These are phyloP conservation scores for Irpex rosettiformis DNA, from an alignment of 1,284 basidiomycete genomes.

Conservation along the genomic window DNA sequence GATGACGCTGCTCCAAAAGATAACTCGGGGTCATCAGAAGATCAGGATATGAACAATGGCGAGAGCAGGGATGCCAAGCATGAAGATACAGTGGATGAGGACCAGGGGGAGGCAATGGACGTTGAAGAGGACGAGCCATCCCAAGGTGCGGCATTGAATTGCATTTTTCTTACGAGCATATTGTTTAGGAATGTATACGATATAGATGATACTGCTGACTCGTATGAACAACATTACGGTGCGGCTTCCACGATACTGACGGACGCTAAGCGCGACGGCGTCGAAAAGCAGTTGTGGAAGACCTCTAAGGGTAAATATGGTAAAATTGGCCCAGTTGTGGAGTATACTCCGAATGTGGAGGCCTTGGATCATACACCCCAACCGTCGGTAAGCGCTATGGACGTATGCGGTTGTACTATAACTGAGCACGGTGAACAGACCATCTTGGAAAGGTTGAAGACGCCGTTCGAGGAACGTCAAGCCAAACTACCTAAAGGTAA, in stretches of 20 bases:
- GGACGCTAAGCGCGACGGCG: slow-evolving; percentile 41
- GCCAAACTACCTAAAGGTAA: slow-evolving; percentile 51
- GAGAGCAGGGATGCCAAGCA: slow-evolving; percentile 17
- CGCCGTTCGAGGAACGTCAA: slow-evolving; percentile 52
- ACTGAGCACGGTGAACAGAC: slow-evolving; percentile 33
- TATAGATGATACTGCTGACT: slow-evolving; percentile 30
- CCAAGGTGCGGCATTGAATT: background rate
- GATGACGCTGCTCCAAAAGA: background rate
- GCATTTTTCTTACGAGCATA: background rate
- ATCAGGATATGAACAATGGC: slow-evolving; percentile 4
- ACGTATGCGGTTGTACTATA: background rate
- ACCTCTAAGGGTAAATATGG: slow-evolving; percentile 38
- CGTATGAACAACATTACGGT: slow-evolving; percentile 70
- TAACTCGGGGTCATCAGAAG: background rate
- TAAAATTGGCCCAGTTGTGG: slow-evolving; percentile 51
- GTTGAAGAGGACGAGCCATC: slow-evolving; percentile 20
- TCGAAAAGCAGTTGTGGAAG: slow-evolving; percentile 51
- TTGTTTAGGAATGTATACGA: background rate
- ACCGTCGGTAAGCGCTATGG: slow-evolving; percentile 7
- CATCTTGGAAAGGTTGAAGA: slow-evolving; percentile 55
- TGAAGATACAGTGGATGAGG: slow-evolving; percentile 23
- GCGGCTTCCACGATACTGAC: slow-evolving; percentile 44
- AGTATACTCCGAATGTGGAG: slow-evolving; percentile 45
- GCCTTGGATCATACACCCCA: slow-evolving; percentile 2
- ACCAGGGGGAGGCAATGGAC: slow-evolving; percentile 22